These are phyloP conservation scores for Leersia perrieri DNA, from an alignment of 176 grass and related monocot species.

Conservation along the genomic window DNA sequence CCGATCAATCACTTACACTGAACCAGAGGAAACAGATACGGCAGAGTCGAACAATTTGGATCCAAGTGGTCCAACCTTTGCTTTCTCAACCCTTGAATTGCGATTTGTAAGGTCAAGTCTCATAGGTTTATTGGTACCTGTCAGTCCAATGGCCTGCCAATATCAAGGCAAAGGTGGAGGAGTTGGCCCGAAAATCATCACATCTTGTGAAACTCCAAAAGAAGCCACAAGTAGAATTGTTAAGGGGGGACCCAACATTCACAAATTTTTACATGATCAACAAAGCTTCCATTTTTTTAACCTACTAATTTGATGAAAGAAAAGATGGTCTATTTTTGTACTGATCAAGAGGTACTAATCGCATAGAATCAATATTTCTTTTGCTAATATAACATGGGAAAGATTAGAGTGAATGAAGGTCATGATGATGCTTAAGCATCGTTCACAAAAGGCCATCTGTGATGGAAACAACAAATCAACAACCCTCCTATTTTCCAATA, in stretches of 20 bases:
- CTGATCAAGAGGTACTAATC: neutral
- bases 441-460: neutral
- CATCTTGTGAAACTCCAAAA: slow-evolving; percentile 39
- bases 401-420: neutral
- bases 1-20: slow-evolving; percentile 54
- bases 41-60: slow-evolving; percentile 96
- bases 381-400: neutral
- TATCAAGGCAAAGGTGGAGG: slow-evolving; percentile 54
- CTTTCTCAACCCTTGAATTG: slow-evolving; percentile 69
- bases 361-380: neutral
- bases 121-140: slow-evolving; percentile 76
- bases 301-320: neutral
- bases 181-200: slow-evolving; percentile 27
- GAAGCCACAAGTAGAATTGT: neutral
- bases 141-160: slow-evolving; percentile 95
- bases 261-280: neutral
- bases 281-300: neutral
- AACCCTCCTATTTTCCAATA: neutral
- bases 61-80: slow-evolving; percentile 87
- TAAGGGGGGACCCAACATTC: slow-evolving; percentile 16
- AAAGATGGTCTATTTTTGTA: neutral
- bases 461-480: slow-evolving; percentile 13
- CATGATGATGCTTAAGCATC: slow-evolving; percentile 3
- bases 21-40: slow-evolving; percentile 72
- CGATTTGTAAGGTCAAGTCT: slow-evolving; percentile 74